A percentile compares a stretch with the other conserved stretches of the same genome.
These are phyloP conservation scores for Wickerhamomyces sp. DNA, from an alignment of 1,139 yeast genomes.

Conservation along the genomic window DNA sequence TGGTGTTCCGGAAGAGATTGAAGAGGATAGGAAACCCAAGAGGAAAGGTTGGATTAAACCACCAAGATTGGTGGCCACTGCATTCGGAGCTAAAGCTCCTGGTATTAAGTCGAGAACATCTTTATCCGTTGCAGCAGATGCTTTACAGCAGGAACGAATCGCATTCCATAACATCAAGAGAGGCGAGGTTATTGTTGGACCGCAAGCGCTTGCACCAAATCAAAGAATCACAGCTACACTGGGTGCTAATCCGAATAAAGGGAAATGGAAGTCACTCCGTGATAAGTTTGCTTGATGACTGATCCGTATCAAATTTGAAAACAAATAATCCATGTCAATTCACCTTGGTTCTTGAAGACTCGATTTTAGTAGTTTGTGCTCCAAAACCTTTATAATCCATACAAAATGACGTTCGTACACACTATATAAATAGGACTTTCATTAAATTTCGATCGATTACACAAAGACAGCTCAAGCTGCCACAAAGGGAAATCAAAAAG, in stretches of 20 bases:
- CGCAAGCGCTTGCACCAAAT: background rate
- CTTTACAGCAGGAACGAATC: constrained; percentile 21
- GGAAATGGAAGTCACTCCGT: background rate
- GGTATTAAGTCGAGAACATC: constrained; percentile 4
- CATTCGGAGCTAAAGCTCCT: constrained; percentile 1
- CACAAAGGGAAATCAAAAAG: no score
- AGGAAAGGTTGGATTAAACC: constrained; percentile 20
- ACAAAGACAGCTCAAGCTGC: no score
- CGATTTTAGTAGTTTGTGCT: no score
- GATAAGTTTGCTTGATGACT: background rate
- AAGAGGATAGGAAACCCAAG: constrained; percentile 16
- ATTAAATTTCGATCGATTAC: no score
- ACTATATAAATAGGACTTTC: no score
- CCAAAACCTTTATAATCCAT: no score
- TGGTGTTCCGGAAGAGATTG: constrained; percentile 21
- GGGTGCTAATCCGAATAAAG: background rate
- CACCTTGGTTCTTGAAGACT: no score
- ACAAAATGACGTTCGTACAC: no score
- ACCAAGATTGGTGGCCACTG: constrained; percentile 10
- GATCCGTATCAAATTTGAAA: background rate
- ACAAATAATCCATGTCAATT: no score
- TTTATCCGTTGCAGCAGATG: constrained; percentile 18
- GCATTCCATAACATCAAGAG: constrained; percentile 19
- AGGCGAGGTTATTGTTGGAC: constrained; percentile 9
- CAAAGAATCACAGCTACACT: background rate